Evolutionary conservation across 768 basidiomycete genomes (phyloP).

Genomic region (Boletus rubescentipes): DNA sequence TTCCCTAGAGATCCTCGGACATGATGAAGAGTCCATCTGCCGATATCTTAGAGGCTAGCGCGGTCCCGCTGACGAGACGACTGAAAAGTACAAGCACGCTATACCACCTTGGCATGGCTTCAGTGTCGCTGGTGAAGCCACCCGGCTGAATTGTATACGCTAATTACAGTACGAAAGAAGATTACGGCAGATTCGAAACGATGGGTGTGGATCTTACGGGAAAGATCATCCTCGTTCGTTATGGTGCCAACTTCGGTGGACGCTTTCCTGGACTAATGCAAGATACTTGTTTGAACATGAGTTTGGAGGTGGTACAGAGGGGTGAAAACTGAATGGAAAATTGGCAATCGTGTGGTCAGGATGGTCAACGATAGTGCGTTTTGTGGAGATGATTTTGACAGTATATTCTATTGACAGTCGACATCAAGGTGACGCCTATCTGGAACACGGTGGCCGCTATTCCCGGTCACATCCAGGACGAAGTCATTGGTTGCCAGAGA

Average conservation of each 20-base stretch:
- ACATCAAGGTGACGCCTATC: slow-evolving; percentile 79
- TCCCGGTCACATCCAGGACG: slow-evolving; percentile 78
- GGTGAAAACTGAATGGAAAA: slow-evolving; percentile 45
- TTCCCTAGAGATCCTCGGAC: slow-evolving; percentile 62
- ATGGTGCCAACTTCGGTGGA: slow-evolving; percentile 77
- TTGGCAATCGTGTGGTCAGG: slow-evolving; percentile 47
- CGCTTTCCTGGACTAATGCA: slow-evolving; percentile 83
- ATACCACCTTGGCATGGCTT: slow-evolving; percentile 88
- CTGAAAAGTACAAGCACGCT: slow-evolving; percentile 60
- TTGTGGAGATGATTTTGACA: background rate
- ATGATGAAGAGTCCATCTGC: slow-evolving; percentile 54
- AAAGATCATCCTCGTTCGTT: slow-evolving; percentile 76
- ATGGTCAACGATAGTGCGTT: slow-evolving; percentile 54
- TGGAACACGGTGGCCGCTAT: slow-evolving; percentile 88
- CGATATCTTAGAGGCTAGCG: slow-evolving; percentile 71
- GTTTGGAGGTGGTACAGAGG: slow-evolving; percentile 41
- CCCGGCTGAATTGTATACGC: slow-evolving; percentile 73
- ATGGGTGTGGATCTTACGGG: slow-evolving; percentile 72
- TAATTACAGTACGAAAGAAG: slow-evolving; percentile 74
- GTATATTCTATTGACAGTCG: slow-evolving; percentile 44
- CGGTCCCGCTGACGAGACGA: slow-evolving; percentile 68
- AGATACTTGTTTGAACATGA: slow-evolving; percentile 59
- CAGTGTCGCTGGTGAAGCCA: slow-evolving; percentile 72
- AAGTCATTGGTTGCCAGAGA: slow-evolving; percentile 88
- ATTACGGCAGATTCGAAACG: slow-evolving; percentile 60